Percentiles rank a stretch among this genome's conserved stretches.
Conservation (phyloP, 768 basidiomycete genomes). For the Serendipita indica region DNA sequence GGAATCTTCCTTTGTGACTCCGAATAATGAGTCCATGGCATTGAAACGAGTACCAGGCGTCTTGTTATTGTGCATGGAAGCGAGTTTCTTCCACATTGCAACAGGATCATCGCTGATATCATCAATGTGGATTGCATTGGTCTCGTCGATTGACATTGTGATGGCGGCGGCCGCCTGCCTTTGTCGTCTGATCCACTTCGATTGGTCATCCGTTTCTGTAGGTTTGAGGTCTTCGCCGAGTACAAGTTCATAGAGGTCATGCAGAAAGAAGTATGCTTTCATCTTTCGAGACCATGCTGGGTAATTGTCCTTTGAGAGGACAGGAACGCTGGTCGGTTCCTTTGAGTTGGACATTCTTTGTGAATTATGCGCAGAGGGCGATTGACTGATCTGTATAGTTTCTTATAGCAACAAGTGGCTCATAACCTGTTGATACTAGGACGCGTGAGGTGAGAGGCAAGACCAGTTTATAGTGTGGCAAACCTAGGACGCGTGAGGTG, state of each 20-base stretch:
- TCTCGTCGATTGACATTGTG: not conserved
- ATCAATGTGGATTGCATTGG: not conserved
- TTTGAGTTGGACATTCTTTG: not conserved
- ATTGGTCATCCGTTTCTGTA: not conserved
- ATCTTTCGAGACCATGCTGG: not conserved
- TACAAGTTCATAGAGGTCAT: not conserved
- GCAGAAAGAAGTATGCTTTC: not conserved
- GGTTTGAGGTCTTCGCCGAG: not conserved
- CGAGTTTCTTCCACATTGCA: conserved; percentile 13
- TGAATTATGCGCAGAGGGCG: not conserved
- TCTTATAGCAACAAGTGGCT: no score
- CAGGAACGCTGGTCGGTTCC: not conserved
- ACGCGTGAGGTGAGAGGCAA: no score
- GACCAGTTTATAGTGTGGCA: not conserved
- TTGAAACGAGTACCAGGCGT: conserved; percentile 14
- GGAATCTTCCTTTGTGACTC: conserved; percentile 12
- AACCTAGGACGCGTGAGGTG: no score
- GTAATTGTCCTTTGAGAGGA: not conserved
- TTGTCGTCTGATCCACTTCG: not conserved
- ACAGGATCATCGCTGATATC: not conserved
- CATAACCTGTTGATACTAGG: not conserved
- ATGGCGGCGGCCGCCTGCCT: not conserved
- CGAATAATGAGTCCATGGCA: conserved; percentile 13
- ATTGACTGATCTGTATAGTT: no score
- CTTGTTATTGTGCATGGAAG: conserved; percentile 14